Evolutionary conservation across 345 rosid genomes (phyloP), one percentile per base, ranked within the genome.

Genomic region (Euphorbia peplus): DNA sequence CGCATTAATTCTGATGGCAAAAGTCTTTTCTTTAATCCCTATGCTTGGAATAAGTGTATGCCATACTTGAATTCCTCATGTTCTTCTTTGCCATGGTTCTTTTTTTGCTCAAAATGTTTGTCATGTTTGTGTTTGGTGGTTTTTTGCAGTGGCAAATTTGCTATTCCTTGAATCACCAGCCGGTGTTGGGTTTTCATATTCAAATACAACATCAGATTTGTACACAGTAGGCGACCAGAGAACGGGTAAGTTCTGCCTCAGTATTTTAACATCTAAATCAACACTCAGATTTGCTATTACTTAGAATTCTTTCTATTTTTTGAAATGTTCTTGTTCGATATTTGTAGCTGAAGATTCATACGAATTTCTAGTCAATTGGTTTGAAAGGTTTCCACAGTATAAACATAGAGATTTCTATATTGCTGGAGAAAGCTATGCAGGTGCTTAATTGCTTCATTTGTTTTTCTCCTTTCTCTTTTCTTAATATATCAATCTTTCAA

Each of bases 381-480:
- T 91, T 2, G 92, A 95, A 78, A 88, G 96, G 84, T 92, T 95
- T 81, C 98, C 98, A 0, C 96, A 90, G 56, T 95, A 95, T 85
- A 90, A 95, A 79, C 91, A 84, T 64, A 87, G 92, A 84, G 92
- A 91, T 16, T 90, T 95, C 86, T 95, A 92, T 85, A 86, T 95
- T 73, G 86, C 87, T 19, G 99, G 98, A 75, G 96, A 95, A 80
- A 91, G 99, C 82, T 95, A 95, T 76, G 96, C 91, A 82, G 99
- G 98, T 90, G 51, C 7, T 55, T 10, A n/a, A n/a, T 50, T 52
- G n/a, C 48, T 62, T 30, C 63, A n/a, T n/a, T n/a, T n/a, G n/a
- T 56, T 63, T 15, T 1, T 5, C 50, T 15, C n/a, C n/a, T 32
- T n/a, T n/a, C n/a, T n/a, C n/a, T n/a, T n/a, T n/a, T 32, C 24